Evolutionary conservation across 2,329 filamentous ascomycete species (phyloP), one percentile per base, ranked within the genome.

Genomic region (Immersiporthe knoxdaviesiana): DNA sequence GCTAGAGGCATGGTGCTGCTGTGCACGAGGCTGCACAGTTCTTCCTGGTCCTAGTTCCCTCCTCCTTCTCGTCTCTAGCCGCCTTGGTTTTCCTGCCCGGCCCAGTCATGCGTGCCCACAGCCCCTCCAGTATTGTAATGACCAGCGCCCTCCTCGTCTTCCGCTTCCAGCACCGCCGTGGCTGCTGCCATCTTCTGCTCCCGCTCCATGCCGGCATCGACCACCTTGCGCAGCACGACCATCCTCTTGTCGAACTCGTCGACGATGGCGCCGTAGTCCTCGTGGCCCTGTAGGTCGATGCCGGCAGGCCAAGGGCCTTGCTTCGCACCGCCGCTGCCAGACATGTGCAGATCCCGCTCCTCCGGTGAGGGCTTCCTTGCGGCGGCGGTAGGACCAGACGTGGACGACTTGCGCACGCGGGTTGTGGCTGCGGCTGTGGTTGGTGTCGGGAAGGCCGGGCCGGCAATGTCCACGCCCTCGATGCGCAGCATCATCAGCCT

Each of bases 181-280:
- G 70, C 71, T 60, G 72, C 73, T 37, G 71, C 75, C 8, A 79
- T 71, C 63, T 75, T 77, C 66, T 77, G 75, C 66, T 79, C 78
- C 65, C 83, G 80, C 63, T 81, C 81, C 68, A 85, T 82, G 2
- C 82, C 81, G n/a, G 84, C 82, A n/a, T 82, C 82, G 11, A 88
- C 83, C 2, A 89, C 83, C 73, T 79, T 85, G 65, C 82, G 82
- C 71, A 90, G 74, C 27, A 87, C 79, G 2, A 71, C 78, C 87
- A 91, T 88, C 59, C 85, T 82, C 69, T 81, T 81, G 66, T 87
- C 84, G 71, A 91, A 91, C 47, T 88, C 85, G 21, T 85, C 84
- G 2, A 88, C 76, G 54, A 91, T 76, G 2, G 75, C 78, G 2
- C 80, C 79, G 68, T 88, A 85, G 68, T 88, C 84, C 62, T 71